Conservation (phyloP, 495 filamentous ascomycete species). For the Podospora conica region DNA sequence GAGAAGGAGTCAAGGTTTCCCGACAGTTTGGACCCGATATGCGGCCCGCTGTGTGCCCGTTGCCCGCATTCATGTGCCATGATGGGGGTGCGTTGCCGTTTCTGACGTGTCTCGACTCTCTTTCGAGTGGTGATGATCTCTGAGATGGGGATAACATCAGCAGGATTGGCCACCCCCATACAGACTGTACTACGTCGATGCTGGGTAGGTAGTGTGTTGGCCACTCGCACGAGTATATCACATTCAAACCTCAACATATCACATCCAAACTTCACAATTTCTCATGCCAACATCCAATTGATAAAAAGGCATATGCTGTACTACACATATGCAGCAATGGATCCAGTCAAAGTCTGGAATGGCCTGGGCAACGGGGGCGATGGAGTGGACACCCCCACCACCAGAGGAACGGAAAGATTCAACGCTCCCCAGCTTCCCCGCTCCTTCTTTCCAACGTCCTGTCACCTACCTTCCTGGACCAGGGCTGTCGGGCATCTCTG, state of each 20-base stretch:
- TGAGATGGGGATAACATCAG: no score
- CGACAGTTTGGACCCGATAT: neutral
- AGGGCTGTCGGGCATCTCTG: neutral
- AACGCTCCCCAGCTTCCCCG: neutral
- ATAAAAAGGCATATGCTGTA: neutral
- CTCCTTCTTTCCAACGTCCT: neutral
- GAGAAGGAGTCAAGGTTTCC: neutral
- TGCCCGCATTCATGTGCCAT: no score
- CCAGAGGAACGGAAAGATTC: neutral
- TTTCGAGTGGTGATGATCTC: neutral
- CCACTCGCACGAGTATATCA: neutral
- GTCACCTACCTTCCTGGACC: neutral
- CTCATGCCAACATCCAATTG: neutral
- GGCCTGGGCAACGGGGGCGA: neutral
- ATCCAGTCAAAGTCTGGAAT: neutral
- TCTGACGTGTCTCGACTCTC: neutral
- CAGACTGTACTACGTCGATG: no score
- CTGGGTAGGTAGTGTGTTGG: no score
- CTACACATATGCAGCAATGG: neutral
- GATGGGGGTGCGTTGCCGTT: neutral
- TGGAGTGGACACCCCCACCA: neutral
- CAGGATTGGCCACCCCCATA: no score
- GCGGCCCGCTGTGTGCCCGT: no score
- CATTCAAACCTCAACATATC: no score
- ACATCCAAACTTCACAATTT: no score